These are phyloP conservation scores for Chrysophaeum taylorii DNA, from an alignment of 352 stramenopile species.

Conservation along the genomic window DNA sequence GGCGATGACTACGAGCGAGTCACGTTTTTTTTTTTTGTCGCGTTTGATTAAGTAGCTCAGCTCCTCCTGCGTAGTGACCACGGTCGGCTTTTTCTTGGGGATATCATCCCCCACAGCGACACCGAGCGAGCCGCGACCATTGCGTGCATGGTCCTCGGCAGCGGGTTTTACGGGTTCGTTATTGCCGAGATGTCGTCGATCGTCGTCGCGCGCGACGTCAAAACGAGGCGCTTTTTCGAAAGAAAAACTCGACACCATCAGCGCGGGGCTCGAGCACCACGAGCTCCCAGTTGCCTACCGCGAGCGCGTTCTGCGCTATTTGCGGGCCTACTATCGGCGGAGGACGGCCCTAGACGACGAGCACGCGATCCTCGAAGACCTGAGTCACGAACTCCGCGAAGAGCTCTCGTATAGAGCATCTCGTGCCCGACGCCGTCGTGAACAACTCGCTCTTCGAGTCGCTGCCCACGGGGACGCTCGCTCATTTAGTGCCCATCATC, in stretches of 20 bases:
- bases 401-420: constrained; percentile 18
- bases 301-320: constrained; percentile 59
- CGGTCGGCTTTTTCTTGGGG: constrained; percentile 22
- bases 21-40: too few species aligned
- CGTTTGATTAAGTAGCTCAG: too few species aligned
- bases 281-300: constrained; percentile 56
- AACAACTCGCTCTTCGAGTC: constrained; percentile 18
- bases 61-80: too few species aligned
- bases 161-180: constrained; percentile 61
- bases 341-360: constrained; percentile 56
- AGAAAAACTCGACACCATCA: constrained; percentile 62
- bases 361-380: constrained; percentile 24
- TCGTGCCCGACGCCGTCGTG: constrained; percentile 21
- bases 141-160: constrained; percentile 53
- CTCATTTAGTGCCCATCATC: not conserved
- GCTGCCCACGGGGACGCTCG: constrained; percentile 2
- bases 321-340: constrained; percentile 21
- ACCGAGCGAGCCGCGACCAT: constrained; percentile 36
- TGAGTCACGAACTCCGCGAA: constrained; percentile 10
- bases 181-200: constrained; percentile 46
- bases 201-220: constrained; percentile 12
- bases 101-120: constrained; percentile 19
- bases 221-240: constrained; percentile 20
- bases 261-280: constrained; percentile 63
- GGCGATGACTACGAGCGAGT: constrained; percentile 43